A percentile compares a stretch with the other conserved stretches of the same genome.
These are phyloP conservation scores for Cryptosporidium xiaoi DNA, from an alignment of 169 alveolate species.

Conservation along the genomic window DNA sequence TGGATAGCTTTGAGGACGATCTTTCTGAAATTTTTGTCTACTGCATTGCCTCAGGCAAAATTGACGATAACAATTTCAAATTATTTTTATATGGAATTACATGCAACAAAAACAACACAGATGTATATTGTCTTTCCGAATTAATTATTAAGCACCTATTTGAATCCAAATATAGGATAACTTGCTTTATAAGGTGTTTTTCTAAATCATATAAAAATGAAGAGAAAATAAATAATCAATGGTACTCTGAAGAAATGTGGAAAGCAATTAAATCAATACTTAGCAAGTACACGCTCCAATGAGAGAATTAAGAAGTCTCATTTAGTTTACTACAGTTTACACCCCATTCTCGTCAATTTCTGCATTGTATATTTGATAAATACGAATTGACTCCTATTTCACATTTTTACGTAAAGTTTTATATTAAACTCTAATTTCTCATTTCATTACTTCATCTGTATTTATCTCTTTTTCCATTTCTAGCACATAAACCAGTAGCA, in stretches of 20 bases:
- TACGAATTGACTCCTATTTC: no score
- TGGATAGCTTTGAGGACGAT: constrained; percentile 21
- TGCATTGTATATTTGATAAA: no score
- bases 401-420: no score
- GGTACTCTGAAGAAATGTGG: constrained; percentile 10
- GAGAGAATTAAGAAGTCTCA: not conserved
- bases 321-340: no score
- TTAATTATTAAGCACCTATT: not conserved
- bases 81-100: constrained; percentile 13
- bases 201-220: not conserved
- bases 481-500: no score
- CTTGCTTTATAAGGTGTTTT: not conserved
- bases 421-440: no score
- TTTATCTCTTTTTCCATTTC: no score
- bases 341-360: no score
- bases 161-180: not conserved
- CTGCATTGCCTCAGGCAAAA: constrained; percentile 71
- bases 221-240: not conserved
- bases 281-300: not conserved
- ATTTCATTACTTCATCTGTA: no score
- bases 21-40: not conserved
- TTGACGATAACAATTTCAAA: constrained; percentile 28
- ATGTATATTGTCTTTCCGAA: constrained; percentile 19
- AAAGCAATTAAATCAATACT: not conserved
- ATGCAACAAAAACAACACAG: constrained; percentile 1